These are phyloP conservation scores for Magnaporthiopsis incrustans DNA, from an alignment of 2,329 filamentous ascomycete species.

Conservation along the genomic window DNA sequence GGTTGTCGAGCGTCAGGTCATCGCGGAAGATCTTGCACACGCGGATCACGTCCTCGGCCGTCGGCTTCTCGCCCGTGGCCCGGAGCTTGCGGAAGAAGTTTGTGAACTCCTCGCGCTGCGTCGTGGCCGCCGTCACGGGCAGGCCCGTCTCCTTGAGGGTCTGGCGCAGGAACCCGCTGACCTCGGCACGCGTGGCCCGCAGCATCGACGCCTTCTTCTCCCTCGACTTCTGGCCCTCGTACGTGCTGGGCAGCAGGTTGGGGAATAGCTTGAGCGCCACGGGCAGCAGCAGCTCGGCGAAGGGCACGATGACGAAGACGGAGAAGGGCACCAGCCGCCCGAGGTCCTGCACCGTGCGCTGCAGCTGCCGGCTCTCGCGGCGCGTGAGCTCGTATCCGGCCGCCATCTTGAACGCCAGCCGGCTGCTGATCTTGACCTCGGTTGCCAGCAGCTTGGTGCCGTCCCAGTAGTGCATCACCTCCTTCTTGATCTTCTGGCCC, in stretches of 20 bases:
- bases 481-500: constrained; percentile 90
- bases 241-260: constrained; percentile 94
- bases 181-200: constrained; percentile 82
- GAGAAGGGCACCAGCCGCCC: constrained; percentile 91
- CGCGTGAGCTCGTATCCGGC: constrained; percentile 94
- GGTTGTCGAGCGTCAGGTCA: constrained; percentile 91
- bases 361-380: constrained; percentile 85
- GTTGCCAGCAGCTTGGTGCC: constrained; percentile 90
- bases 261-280: constrained; percentile 92
- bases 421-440: constrained; percentile 87
- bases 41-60: constrained; percentile 87
- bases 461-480: constrained; percentile 93
- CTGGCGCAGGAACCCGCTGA: constrained; percentile 80
- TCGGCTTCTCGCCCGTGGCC: constrained; percentile 83
- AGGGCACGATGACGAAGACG: constrained; percentile 93
- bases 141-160: constrained; percentile 91
- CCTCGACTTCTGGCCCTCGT: constrained; percentile 84
- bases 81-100: constrained; percentile 97
- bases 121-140: constrained; percentile 73
- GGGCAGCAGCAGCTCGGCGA: constrained; percentile 86
- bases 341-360: constrained; percentile 88
- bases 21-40: constrained; percentile 99
- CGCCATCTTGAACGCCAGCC: constrained; percentile 91
- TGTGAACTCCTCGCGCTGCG: constrained; percentile 87
- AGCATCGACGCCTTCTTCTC: constrained; percentile 79